These are phyloP conservation scores for Margaritispora aquatica DNA, from an alignment of 495 filamentous ascomycete species.

Conservation along the genomic window DNA sequence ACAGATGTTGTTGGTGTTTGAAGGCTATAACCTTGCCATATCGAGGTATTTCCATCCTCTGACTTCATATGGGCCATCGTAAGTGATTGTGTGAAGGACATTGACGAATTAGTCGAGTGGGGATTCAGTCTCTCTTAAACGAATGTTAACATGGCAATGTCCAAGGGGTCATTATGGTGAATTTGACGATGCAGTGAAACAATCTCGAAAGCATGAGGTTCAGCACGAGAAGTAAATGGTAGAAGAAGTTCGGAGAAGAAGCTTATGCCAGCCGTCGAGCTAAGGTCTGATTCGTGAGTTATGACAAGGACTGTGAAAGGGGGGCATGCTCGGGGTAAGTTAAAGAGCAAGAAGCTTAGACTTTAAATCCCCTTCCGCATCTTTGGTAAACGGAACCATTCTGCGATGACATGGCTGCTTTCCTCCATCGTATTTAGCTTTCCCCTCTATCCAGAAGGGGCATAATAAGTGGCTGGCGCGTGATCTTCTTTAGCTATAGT, in stretches of 20 bases:
- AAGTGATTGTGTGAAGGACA: conserved; percentile 23
- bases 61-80: conserved; percentile 26
- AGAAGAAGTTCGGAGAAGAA: conserved; percentile 20
- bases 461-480: conserved; percentile 22
- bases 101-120: conserved; percentile 13
- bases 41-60: conserved; percentile 20
- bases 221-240: conserved; percentile 10
- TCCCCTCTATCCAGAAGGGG: conserved; percentile 2
- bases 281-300: conserved; percentile 20
- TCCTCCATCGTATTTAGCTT: background rate
- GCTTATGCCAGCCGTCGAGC: conserved; percentile 17
- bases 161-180: conserved; percentile 8
- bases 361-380: conserved; percentile 19
- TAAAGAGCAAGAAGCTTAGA: conserved; percentile 15
- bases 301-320: conserved; percentile 11
- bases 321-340: conserved; percentile 4
- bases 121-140: conserved; percentile 4
- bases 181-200: conserved; percentile 13
- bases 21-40: conserved; percentile 26
- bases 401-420: background rate
- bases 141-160: conserved; percentile 6
- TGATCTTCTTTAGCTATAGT: conserved; percentile 24
- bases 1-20: conserved; percentile 8
- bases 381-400: background rate
- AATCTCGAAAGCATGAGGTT: conserved; percentile 5